Evolutionary conservation across 1,284 basidiomycete genomes (phyloP).

Genomic region (Salmacisia buchloeana): DNA sequence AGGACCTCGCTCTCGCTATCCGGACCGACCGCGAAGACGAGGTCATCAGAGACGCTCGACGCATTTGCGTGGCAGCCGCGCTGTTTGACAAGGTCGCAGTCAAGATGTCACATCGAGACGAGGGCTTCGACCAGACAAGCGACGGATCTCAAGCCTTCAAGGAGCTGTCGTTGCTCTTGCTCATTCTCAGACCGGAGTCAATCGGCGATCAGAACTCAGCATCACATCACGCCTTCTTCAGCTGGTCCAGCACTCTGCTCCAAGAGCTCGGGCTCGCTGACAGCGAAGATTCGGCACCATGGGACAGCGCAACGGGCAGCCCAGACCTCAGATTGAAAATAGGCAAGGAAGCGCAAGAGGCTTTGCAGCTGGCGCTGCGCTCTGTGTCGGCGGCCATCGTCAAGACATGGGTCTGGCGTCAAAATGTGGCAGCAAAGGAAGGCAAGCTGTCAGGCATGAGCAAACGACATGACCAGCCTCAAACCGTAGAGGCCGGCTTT

Average conservation of each 20-base stretch:
- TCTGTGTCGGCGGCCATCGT: too few species aligned
- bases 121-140: background rate
- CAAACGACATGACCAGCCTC: background rate
- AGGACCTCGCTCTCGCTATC: too few species aligned
- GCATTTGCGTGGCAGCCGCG: too few species aligned
- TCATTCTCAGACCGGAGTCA: background rate
- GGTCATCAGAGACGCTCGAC: too few species aligned
- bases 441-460: background rate
- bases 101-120: background rate
- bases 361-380: too few species aligned
- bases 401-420: too few species aligned
- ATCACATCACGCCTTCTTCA: background rate
- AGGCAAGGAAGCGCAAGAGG: too few species aligned
- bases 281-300: background rate
- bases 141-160: background rate
- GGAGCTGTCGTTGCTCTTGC: background rate
- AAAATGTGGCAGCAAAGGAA: background rate
- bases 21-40: too few species aligned
- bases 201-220: background rate
- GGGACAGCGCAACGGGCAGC: too few species aligned
- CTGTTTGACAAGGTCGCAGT: too few species aligned
- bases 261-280: background rate
- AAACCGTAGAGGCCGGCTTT: background rate
- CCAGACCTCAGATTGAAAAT: background rate
- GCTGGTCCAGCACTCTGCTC: conserved; percentile 2